Conservation (phyloP, 2,329 filamentous ascomycete species). For the Fusarium drepaniforme region DNA sequence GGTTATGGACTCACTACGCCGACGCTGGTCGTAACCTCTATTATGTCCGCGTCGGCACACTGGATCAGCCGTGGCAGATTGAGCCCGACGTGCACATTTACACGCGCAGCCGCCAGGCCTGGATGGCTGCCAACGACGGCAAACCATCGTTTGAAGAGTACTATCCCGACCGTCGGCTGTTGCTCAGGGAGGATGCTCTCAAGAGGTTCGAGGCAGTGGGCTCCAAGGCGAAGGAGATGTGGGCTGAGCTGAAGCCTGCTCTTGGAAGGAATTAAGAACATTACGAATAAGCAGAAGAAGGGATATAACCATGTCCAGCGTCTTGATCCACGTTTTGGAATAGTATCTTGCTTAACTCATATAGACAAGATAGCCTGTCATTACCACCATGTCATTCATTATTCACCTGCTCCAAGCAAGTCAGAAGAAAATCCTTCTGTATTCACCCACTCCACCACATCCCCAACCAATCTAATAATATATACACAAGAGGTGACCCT, state of each 20-base stretch:
- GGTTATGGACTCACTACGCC: conserved; percentile 57
- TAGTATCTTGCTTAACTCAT: neutral
- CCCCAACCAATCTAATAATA: conserved; percentile 34
- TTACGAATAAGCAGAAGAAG: neutral
- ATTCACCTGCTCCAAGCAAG: conserved; percentile 4
- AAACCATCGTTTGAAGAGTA: conserved; percentile 53
- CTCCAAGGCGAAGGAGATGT: conserved; percentile 33
- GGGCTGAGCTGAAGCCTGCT: conserved; percentile 25
- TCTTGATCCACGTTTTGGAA: neutral
- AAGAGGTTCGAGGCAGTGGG: conserved; percentile 45
- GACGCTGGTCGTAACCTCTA: conserved; percentile 46
- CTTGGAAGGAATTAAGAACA: neutral
- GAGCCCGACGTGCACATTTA: conserved; percentile 62
- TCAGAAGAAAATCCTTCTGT: conserved; percentile 39
- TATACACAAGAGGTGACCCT: conserved; percentile 34
- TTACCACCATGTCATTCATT: conserved; percentile 29
- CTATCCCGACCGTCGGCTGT: conserved; percentile 47
- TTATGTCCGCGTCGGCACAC: conserved; percentile 58
- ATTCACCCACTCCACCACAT: conserved; percentile 27
- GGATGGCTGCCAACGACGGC: conserved; percentile 51
- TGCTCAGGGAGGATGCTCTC: conserved; percentile 50
- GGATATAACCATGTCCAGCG: neutral
- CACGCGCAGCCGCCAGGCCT: conserved; percentile 52
- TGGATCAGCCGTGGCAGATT: conserved; percentile 54
- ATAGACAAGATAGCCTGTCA: conserved; percentile 10